phyloP scores from a whole-genome alignment of 2,329 filamentous ascomycete species.

The Alternaria triticimaculans region DNA sequence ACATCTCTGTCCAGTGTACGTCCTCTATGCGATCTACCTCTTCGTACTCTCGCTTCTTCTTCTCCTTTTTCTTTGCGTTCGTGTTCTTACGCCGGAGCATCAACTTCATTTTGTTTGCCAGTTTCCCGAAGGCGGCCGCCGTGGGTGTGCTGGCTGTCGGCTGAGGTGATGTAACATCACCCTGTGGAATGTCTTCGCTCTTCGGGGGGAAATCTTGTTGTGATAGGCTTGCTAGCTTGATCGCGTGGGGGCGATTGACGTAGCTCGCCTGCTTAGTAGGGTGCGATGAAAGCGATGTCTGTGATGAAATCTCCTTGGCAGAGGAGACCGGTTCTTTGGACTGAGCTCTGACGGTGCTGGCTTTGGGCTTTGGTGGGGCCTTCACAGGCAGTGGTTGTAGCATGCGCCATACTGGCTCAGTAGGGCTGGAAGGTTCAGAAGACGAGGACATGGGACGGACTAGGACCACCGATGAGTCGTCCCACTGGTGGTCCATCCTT shows the following conservation, averaged over 20 bases:
- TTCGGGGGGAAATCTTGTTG: slow-evolving; percentile 23
- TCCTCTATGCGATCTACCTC: slow-evolving; percentile 42
- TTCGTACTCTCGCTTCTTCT: slow-evolving; percentile 28
- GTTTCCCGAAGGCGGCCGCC: slow-evolving; percentile 33
- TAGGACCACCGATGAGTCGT: slow-evolving; percentile 35
- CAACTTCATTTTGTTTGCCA: slow-evolving; percentile 41
- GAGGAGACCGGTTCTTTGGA: slow-evolving; percentile 13
- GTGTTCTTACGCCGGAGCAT: slow-evolving; percentile 35
- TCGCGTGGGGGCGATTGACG: slow-evolving; percentile 2
- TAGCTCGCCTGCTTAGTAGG: slow-evolving; percentile 19
- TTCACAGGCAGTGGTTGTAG: slow-evolving; percentile 29
- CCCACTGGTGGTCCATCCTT: slow-evolving; percentile 34
- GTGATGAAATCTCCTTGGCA: slow-evolving; percentile 10
- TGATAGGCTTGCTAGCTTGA: slow-evolving; percentile 13
- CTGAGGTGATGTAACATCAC: slow-evolving; percentile 15
- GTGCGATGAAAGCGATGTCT: slow-evolving; percentile 19
- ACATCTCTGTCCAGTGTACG: slow-evolving; percentile 49
- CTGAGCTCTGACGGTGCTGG: neutral
- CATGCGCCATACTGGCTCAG: slow-evolving; percentile 45
- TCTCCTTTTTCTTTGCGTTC: slow-evolving; percentile 34
- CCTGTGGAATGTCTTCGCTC: slow-evolving; percentile 19
- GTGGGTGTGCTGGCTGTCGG: slow-evolving; percentile 18
- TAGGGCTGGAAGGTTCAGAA: slow-evolving; percentile 33
- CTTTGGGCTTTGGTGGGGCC: slow-evolving; percentile 9
- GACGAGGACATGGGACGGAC: slow-evolving; percentile 39